Conservation (phyloP, 768 basidiomycete genomes). For the Dioszegia crocea region DNA sequence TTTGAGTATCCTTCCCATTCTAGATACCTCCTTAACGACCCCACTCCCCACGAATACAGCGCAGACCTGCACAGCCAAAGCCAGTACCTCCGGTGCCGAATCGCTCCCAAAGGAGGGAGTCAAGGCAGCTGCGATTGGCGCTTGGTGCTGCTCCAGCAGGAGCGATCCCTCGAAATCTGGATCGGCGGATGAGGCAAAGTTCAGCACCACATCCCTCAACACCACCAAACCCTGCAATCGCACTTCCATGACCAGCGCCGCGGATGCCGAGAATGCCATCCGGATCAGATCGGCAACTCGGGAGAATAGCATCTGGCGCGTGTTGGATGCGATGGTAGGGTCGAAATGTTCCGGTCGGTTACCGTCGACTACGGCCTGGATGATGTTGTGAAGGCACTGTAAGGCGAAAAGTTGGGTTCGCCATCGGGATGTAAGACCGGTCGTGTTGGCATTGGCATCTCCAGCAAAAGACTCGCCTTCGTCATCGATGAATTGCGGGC, state of each 20-base stretch:
- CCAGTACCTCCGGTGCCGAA: slow-evolving; percentile 89
- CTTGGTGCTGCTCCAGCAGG: slow-evolving; percentile 93
- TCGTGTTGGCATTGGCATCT: slow-evolving; percentile 15
- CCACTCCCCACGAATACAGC: slow-evolving; percentile 94
- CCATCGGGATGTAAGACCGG: slow-evolving; percentile 66
- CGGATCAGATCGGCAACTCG: slow-evolving; percentile 88
- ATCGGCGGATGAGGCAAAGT: slow-evolving; percentile 80
- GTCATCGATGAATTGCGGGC: slow-evolving; percentile 65
- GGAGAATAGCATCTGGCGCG: slow-evolving; percentile 65
- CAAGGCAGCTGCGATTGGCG: slow-evolving; percentile 92
- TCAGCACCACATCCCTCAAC: slow-evolving; percentile 82
- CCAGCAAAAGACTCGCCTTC: slow-evolving; percentile 76
- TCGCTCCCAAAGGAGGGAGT: slow-evolving; percentile 95
- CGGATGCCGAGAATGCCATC: slow-evolving; percentile 97
- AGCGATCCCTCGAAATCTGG: slow-evolving; percentile 86
- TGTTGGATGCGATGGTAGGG: slow-evolving; percentile 57
- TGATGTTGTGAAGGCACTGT: slow-evolving; percentile 84
- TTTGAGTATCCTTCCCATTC: slow-evolving; percentile 93
- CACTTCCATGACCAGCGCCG: slow-evolving; percentile 93
- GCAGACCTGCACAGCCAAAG: slow-evolving; percentile 86
- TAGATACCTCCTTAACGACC: slow-evolving; percentile 77
- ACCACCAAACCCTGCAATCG: slow-evolving; percentile 84
- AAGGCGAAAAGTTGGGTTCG: slow-evolving; percentile 92
- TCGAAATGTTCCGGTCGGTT: slow-evolving; percentile 81
- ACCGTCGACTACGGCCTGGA: slow-evolving; percentile 66